These are phyloP conservation scores for Scenedesmus sp. DNA, from an alignment of 163 green algal genomes.

Conservation along the genomic window DNA sequence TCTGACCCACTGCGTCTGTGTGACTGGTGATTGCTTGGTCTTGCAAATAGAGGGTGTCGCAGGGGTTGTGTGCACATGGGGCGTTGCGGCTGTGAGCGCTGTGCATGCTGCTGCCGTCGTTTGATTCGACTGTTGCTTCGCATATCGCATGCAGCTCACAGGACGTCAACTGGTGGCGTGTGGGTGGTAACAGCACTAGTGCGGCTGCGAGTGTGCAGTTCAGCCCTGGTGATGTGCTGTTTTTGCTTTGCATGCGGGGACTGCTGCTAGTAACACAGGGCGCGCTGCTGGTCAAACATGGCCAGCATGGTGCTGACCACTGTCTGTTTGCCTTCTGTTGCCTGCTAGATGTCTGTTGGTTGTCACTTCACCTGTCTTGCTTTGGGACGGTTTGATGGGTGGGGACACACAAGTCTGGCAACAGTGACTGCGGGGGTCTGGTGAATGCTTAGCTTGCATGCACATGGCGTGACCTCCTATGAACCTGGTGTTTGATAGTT, in stretches of 20 bases:
- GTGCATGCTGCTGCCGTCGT: background rate
- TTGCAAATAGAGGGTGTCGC: background rate
- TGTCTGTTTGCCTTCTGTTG: background rate
- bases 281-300: background rate
- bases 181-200: too few relatives aligned
- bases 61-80: background rate
- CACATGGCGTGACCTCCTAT: background rate
- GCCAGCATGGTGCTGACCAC: background rate
- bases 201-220: too few relatives aligned
- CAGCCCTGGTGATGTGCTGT: background rate
- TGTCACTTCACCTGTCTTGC: background rate
- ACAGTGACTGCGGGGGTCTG: conserved; percentile 3
- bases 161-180: too few relatives aligned
- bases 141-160: background rate
- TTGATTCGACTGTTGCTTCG: background rate
- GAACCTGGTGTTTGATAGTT: background rate
- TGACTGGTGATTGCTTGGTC: too few relatives aligned
- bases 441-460: background rate
- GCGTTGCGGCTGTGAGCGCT: background rate
- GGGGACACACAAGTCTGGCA: background rate
- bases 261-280: background rate
- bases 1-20: background rate
- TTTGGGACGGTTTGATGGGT: background rate
- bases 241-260: background rate
- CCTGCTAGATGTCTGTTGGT: background rate